Evolutionary conservation across 805 yeast species (phyloP), one percentile per base, ranked within the genome.

Genomic region (Candida parachauliodes): DNA sequence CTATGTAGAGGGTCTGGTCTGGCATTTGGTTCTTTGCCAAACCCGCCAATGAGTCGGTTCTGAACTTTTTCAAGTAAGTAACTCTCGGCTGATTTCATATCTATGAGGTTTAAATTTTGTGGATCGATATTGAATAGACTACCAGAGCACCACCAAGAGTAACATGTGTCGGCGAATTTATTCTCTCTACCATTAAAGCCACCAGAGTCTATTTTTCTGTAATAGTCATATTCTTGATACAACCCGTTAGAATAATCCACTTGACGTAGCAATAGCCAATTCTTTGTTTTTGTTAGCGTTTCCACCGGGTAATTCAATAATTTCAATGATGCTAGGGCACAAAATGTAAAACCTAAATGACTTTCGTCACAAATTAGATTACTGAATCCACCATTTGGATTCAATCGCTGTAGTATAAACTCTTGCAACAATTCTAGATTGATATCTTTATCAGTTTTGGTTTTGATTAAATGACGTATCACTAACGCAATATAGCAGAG

Each of bases 131-230:
- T 47, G 1, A 52, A 48, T 43, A 87, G 60, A 4, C 86, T 65
- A 2, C 77, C 89, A 11, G 78, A 50, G 32, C 77, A 74, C 96
- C 96, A 88, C 70, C 88, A 88, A 5, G 83, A 75, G 52, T 88
- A 88, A 62, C 97, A 88, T 0, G 95, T 83, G 57, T 88, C 97
- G 3, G 83, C 83, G 40, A 70, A 73, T 55, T 88, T 88, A 55
- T 87, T 87, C n/a, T 76, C 79, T 32, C 97, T 68, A 1, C 97
- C 97, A 56, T 88, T 86, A 54, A 85, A 79, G 0, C 91, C 91
- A 2, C 96, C 96, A 36, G 60, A 60, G 51, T 83, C 91, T 20
- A 62, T 70, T 0, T 50, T 52, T 34, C 44, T 34, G 29, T 48
- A 47, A 30, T 44, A 47, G 12, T 30, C 45, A 29, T 47, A 47